Conservation (phyloP, 2,329 filamentous ascomycete species). For the Chaetomium strumarium region DNA sequence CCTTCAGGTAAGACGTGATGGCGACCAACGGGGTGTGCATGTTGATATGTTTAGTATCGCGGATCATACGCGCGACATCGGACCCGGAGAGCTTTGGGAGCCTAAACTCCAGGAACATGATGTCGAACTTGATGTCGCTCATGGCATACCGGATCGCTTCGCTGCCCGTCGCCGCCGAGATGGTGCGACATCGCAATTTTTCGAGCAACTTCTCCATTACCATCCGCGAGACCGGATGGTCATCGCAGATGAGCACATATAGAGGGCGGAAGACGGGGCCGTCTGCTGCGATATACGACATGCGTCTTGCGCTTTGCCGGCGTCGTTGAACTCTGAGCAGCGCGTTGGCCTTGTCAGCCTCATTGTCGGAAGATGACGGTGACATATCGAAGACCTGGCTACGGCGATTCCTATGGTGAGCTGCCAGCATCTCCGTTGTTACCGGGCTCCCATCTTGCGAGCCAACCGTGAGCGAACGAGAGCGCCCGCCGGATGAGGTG, state of each 20-base stretch:
- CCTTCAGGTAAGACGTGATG: slow-evolving; percentile 96
- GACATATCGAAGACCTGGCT: slow-evolving; percentile 96
- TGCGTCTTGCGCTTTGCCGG: slow-evolving; percentile 87
- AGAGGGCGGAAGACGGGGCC: slow-evolving; percentile 85
- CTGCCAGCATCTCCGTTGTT: slow-evolving; percentile 59
- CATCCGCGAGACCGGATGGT: slow-evolving; percentile 91
- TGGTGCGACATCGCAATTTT: slow-evolving; percentile 89
- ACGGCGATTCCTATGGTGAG: slow-evolving; percentile 77
- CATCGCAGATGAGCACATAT: slow-evolving; percentile 93
- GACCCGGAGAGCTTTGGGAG: slow-evolving; percentile 91
- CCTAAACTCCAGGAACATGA: slow-evolving; percentile 97
- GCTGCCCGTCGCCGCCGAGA: slow-evolving; percentile 81
- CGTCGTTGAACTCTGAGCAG: slow-evolving; percentile 87
- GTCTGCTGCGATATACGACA: slow-evolving; percentile 79
- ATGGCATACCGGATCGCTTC: slow-evolving; percentile 91
- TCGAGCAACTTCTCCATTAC: slow-evolving; percentile 99
- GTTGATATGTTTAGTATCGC: slow-evolving; percentile 93
- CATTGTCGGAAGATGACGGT: slow-evolving; percentile 94
- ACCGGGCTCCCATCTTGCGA: slow-evolving; percentile 86
- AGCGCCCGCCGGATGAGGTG: slow-evolving; percentile 59
- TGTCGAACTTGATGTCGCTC: slow-evolving; percentile 97
- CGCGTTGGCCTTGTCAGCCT: slow-evolving; percentile 82
- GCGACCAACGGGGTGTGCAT: slow-evolving; percentile 92
- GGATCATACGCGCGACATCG: slow-evolving; percentile 95
- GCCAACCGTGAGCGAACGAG: slow-evolving; percentile 85